Evolutionary conservation across 208 protist genomes (phyloP).

Genomic region (Wallacemonas sp.): DNA sequence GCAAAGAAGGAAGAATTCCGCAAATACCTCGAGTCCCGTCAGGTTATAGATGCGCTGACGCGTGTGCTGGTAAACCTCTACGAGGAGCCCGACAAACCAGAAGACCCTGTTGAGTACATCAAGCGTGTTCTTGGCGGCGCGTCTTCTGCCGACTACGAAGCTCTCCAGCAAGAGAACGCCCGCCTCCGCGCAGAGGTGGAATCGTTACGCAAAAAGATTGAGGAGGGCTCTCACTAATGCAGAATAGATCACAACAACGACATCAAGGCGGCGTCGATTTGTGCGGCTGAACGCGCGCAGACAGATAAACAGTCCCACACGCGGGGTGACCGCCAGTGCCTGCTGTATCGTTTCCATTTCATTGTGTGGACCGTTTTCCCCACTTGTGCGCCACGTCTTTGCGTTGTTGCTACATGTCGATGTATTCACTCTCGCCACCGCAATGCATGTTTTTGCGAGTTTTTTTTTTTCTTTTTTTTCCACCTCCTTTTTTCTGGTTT

Average conservation of each 20-base stretch:
- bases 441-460: no score
- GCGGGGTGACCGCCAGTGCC: no score
- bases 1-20: conserved; percentile 96
- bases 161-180: conserved; percentile 83
- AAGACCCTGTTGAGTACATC: conserved; percentile 93
- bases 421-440: no score
- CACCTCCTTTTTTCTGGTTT: no score
- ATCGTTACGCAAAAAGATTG: conserved; percentile 72
- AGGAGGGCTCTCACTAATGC: conserved; percentile 23
- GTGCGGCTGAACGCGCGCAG: no score
- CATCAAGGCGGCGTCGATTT: conserved; percentile 17
- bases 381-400: no score
- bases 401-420: no score
- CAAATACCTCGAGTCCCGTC: conserved; percentile 92
- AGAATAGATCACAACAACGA: background rate
- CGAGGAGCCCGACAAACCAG: conserved; percentile 92
- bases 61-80: conserved; percentile 93
- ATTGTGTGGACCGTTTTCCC: no score
- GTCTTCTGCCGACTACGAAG: conserved; percentile 86
- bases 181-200: conserved; percentile 84
- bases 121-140: conserved; percentile 91
- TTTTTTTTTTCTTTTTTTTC: no score
- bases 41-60: conserved; percentile 92
- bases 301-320: no score
- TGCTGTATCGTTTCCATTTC: no score